Evolutionary conservation across 73 alveolate species (phyloP).

Genomic region (Paramecium primaurelia): DNA sequence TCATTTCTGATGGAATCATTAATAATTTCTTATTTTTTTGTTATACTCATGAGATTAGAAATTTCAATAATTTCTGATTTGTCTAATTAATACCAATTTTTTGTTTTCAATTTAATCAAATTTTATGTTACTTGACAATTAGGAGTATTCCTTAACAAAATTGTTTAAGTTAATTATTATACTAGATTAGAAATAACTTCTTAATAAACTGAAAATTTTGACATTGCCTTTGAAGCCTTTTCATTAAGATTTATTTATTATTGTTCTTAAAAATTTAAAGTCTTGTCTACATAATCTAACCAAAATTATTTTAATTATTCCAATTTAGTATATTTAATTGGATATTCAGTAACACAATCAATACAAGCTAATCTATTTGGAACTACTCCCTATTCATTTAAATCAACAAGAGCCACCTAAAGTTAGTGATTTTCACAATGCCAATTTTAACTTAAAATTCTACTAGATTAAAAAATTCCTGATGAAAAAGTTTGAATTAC

Average conservation of each 20-base stretch:
- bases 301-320: neutral
- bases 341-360: neutral
- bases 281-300: neutral
- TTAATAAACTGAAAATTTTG: neutral
- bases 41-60: neutral
- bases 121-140: neutral
- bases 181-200: neutral
- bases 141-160: neutral
- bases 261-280: neutral
- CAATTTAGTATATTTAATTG: neutral
- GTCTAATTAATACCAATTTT: neutral
- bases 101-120: neutral
- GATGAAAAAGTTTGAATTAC: neutral
- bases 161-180: neutral
- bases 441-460: neutral
- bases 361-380: neutral
- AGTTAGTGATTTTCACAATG: neutral
- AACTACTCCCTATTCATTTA: neutral
- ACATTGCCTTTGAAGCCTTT: neutral
- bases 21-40: neutral
- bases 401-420: neutral
- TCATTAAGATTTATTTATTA: neutral
- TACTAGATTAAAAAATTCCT: neutral
- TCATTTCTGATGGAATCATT: neutral
- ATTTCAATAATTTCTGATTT: neutral